Evolutionary conservation across 1,284 basidiomycete species (phyloP), one percentile per base, ranked within the genome.

Genomic region (Heliocybe sulcata): DNA sequence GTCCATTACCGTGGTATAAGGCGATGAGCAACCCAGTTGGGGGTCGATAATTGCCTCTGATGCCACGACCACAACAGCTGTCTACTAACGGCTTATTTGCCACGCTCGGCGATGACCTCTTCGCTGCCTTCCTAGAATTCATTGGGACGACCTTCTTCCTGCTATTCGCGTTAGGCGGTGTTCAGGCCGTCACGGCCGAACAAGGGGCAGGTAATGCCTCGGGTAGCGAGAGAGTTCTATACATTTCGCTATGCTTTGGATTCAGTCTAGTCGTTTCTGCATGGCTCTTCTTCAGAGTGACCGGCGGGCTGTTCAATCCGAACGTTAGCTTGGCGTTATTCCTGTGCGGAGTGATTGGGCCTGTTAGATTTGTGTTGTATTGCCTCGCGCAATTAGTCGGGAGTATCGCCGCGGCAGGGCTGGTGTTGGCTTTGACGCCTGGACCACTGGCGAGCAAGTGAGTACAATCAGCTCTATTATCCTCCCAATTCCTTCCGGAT

Each of bases 221-320:
- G 45, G 67, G 55, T 57, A 61, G 77, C 38, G 71, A 74, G 35
- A 70, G 72, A 26, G 63, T 73, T 16, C 67, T 78, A 59, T 87
- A 85, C 69, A 80, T 85, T 49, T 77, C 85, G 0, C 73, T 77
- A 1, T 77, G 73, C 47, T 83, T 87, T 74, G 87, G 87, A 2
- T 66, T 90, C 53, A 81, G 80, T 55, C 74, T 91, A 35, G 75
- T 88, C 48, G 79, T 85, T 31, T 81, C 80, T 2, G 84, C 82
- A 4, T 90, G 86, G 82, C 68, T 90, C 31, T 91, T 90, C 69
- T 90, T 82, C 67, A 76, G 89, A 29, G 77, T 85, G 50, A 87
- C 85, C 0, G 87, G 85, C 6, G 82, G 80, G 9, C 68, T 82
- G 33, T 89, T 90, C 72, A 89, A 89, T 63, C 87, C 87, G 0